These are phyloP conservation scores for Sporodiniella umbellata DNA, from an alignment of 371 early-diverging fungal species.

Conservation along the genomic window DNA sequence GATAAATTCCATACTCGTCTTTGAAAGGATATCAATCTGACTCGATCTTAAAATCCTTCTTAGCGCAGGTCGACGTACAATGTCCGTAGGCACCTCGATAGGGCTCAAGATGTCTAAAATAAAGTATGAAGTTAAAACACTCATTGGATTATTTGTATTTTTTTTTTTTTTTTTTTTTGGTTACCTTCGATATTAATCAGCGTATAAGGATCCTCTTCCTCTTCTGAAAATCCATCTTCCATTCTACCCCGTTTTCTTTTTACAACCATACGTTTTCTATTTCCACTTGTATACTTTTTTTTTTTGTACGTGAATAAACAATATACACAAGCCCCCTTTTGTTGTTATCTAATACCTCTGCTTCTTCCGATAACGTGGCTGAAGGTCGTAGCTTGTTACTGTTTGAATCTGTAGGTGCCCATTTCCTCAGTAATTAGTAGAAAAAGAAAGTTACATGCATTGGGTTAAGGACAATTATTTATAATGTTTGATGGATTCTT, in stretches of 20 bases:
- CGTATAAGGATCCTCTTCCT: constrained; percentile 50
- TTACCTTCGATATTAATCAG: constrained; percentile 56
- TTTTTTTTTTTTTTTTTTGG: background rate
- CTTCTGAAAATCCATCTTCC: constrained; percentile 41
- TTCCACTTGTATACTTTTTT: constrained; percentile 38
- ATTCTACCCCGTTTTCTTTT: constrained; percentile 36
- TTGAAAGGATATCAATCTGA: constrained; percentile 41
- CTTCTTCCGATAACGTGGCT: constrained; percentile 29
- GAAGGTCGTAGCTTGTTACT: constrained; percentile 43
- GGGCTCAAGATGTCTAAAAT: constrained; percentile 51
- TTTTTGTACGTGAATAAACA: no score
- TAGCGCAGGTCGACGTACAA: constrained; percentile 44
- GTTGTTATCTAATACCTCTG: constrained; percentile 27
- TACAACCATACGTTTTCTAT: constrained; percentile 37
- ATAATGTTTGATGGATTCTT: background rate
- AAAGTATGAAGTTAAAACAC: background rate
- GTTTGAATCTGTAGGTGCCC: constrained; percentile 34
- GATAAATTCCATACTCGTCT: constrained; percentile 51
- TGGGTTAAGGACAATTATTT: constrained; percentile 30
- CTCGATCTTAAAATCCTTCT: constrained; percentile 40
- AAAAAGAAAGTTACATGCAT: no score
- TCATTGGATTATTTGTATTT: no score
- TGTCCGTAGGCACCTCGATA: constrained; percentile 50
- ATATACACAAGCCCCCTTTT: background rate
- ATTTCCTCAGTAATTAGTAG: constrained; percentile 35